Percentiles rank a stretch among this genome's conserved stretches.
Evolutionary conservation across 2,329 filamentous ascomycete species (phyloP).

Genomic region (Cryphonectria carpinicola): DNA sequence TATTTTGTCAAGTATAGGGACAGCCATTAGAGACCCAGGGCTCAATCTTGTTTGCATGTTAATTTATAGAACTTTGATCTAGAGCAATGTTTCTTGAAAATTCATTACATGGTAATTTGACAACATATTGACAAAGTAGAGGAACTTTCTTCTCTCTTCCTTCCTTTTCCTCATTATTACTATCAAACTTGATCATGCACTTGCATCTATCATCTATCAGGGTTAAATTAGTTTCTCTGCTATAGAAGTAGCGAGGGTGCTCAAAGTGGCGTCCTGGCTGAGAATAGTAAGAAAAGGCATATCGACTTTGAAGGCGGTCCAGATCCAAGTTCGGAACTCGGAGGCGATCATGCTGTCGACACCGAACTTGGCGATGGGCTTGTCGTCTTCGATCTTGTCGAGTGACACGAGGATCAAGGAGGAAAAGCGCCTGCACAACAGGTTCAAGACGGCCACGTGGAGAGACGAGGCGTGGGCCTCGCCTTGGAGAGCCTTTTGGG

Average conservation of each 20-base stretch:
- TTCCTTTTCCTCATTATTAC: no score
- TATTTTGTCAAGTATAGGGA: no score
- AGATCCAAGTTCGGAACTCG: constrained; percentile 45
- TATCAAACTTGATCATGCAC: not conserved
- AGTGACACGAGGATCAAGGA: not conserved
- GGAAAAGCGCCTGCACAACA: not conserved
- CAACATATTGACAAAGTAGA: no score
- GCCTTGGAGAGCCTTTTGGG: not conserved
- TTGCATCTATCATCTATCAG: not conserved
- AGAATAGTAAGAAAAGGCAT: constrained; percentile 36
- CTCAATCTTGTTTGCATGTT: no score
- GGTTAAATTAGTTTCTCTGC: not conserved
- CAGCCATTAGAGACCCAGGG: no score
- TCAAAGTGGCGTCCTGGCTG: not conserved
- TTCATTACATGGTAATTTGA: no score
- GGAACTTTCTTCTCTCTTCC: no score
- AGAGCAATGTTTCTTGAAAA: no score
- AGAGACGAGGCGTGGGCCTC: not conserved
- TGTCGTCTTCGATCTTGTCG: constrained; percentile 32
- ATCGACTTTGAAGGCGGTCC: constrained; percentile 38
- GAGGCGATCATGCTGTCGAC: constrained; percentile 47
- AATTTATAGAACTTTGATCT: no score
- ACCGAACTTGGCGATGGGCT: constrained; percentile 39
- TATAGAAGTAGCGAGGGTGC: not conserved
- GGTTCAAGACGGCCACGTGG: not conserved